Percentiles rank a stretch among this genome's conserved stretches.
Conservation (phyloP, 371 early-diverging fungal species). For the Circinella umbellata region DNA sequence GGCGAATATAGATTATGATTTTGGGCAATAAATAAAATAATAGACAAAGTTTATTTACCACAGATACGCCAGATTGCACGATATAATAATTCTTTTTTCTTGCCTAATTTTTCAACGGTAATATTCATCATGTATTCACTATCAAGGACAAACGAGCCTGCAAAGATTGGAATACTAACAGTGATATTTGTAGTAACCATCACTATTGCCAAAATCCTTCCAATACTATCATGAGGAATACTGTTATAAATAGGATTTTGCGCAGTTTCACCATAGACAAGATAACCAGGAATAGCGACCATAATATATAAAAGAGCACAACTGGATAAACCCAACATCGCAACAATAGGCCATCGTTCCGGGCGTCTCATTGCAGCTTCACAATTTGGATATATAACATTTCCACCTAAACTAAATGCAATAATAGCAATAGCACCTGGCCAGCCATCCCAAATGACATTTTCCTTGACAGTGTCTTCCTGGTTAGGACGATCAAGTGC, state of each 20-base stretch:
- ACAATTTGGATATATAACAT: constrained; percentile 81
- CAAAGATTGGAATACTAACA: constrained; percentile 77
- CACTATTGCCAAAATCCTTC: constrained; percentile 67
- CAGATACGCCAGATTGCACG: constrained; percentile 62
- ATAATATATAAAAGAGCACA: constrained; percentile 77
- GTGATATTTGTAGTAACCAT: constrained; percentile 83
- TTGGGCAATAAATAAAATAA: too few relatives aligned
- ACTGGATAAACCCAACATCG: constrained; percentile 68
- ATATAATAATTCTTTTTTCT: constrained; percentile 52
- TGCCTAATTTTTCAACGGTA: constrained; percentile 52
- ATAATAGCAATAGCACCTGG: constrained; percentile 67
- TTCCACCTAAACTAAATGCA: constrained; percentile 82
- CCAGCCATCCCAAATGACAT: constrained; percentile 55
- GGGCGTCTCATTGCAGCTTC: constrained; percentile 84
- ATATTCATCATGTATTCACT: constrained; percentile 66
- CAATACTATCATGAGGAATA: constrained; percentile 63
- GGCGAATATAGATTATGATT: too few relatives aligned
- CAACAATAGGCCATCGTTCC: constrained; percentile 71
- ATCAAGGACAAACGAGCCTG: constrained; percentile 80
- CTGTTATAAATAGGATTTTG: constrained; percentile 76
- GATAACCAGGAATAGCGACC: constrained; percentile 80
- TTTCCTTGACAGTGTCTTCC: constrained; percentile 30
- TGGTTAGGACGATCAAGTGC: constrained; percentile 26
- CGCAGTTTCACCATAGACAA: constrained; percentile 74
- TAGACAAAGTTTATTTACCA: constrained; percentile 24